Base-by-base conservation (phyloP, 2,329 filamentous ascomycete genomes). In the Xylaria sp. region DNA sequence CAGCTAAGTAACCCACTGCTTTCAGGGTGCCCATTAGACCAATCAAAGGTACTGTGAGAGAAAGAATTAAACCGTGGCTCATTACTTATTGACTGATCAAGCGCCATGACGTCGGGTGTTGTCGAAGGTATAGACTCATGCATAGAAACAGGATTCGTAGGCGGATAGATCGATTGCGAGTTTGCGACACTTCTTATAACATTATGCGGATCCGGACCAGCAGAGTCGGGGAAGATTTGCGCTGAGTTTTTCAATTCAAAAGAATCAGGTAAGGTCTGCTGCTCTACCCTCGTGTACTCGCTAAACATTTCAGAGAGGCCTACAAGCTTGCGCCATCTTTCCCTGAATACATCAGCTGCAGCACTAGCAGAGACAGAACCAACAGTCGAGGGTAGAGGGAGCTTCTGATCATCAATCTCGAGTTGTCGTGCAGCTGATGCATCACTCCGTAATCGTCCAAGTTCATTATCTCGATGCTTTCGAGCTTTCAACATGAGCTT, bases 401-500 rank as follows among this genome's bases (percentile, higher is more conserved):
- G 68, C 0, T 55, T 53, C 1, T 65, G 42, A 54, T 81, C 80
- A 1, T 73, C 66, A 3, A 58, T 59, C 33, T 80, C 79, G 1
- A 81, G 67, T 9, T 61, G 33, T 1, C 70, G 69, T 1, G 76
- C 74, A 0, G 72, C 74, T 0, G 38, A 54, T 1, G 68, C 22
- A 47, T 82, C 73, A 0, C 54, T 57, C 0, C 75, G 75, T 27
- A 83, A 69, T 10, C 78, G 71, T 31, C 69, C 66, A 1, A 83
- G 65, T 71, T 83, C 80, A 0, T 69, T 64, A 0, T 75, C 73
- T 3, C 82, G 79, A 64, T 82, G 79, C 15, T 67, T 74, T 3
- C 76, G 74, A 1, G 79, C 81, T 59, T 79, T 79, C 0, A 77
- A 71, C 76, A 81, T 80, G 9, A 84, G 70, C 38, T 74, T 78